These are phyloP conservation scores for Ziziphus jujuba DNA, from an alignment of 306 rosid species.

Conservation along the genomic window DNA sequence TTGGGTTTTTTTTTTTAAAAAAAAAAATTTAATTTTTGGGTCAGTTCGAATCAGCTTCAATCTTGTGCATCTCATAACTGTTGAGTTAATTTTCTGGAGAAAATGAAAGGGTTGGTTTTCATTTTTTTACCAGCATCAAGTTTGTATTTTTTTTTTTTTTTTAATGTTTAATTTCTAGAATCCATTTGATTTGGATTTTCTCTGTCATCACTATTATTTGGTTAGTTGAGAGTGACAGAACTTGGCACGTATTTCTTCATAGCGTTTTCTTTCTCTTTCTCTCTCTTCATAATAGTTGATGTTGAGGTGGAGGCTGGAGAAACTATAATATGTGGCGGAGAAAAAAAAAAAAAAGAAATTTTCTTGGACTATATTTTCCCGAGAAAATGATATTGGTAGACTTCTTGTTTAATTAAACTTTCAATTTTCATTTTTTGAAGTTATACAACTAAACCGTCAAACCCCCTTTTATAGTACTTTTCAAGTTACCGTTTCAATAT, in stretches of 20 bases:
- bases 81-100: too few relatives aligned
- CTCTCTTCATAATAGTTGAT: constrained; percentile 17
- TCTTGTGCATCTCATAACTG: not conserved
- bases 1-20: not conserved
- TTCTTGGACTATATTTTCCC: constrained; percentile 7
- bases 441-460: constrained; percentile 13
- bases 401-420: not conserved
- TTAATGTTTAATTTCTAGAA: too few relatives aligned
- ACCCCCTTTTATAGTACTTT: constrained; percentile 19
- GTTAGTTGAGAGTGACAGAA: constrained; percentile 13
- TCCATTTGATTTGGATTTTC: too few relatives aligned
- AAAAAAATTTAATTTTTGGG: constrained; percentile 8
- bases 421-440: constrained; percentile 2
- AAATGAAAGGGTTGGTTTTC: not conserved
- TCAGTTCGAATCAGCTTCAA: not conserved
- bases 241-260: constrained; percentile 10
- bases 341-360: not conserved
- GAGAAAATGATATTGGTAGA: constrained; percentile 1
- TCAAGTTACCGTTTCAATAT: constrained; percentile 16
- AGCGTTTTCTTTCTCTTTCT: constrained; percentile 11
- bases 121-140: not conserved
- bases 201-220: not conserved
- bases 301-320: constrained; percentile 17
- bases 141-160: constrained; percentile 7
- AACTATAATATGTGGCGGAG: constrained; percentile 8